Conservation (phyloP, 2,329 filamentous ascomycete species). For the Aphanocladium album region DNA sequence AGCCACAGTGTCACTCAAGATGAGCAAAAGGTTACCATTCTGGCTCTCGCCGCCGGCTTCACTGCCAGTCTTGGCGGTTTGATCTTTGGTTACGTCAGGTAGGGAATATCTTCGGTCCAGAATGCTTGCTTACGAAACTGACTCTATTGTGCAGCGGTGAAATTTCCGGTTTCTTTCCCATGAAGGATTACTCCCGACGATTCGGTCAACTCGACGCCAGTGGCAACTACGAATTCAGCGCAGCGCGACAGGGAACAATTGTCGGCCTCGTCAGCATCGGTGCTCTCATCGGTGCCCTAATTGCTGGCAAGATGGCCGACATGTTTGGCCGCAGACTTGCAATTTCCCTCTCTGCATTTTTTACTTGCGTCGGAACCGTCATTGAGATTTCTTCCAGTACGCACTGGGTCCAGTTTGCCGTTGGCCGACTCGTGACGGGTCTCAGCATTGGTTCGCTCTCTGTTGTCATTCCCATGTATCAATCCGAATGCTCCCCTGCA, state of each 20-base stretch:
- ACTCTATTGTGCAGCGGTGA: slow-evolving; percentile 41
- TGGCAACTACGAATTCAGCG: slow-evolving; percentile 45
- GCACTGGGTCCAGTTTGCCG: slow-evolving; percentile 59
- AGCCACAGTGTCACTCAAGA: slow-evolving; percentile 9
- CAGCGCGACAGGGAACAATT: slow-evolving; percentile 58
- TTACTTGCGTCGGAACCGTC: slow-evolving; percentile 59
- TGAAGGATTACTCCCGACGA: slow-evolving; percentile 50
- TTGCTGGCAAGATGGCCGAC: slow-evolving; percentile 57
- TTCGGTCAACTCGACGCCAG: slow-evolving; percentile 42
- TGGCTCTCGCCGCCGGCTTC: slow-evolving; percentile 44
- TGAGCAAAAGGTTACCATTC: slow-evolving; percentile 30
- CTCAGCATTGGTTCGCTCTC: slow-evolving; percentile 60
- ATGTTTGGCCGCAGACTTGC: slow-evolving; percentile 55
- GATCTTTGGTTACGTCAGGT: slow-evolving; percentile 55
- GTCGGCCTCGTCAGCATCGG: slow-evolving; percentile 59
- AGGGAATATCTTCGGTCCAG: slow-evolving; percentile 18
- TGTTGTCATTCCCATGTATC: slow-evolving; percentile 64
- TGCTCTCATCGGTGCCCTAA: slow-evolving; percentile 52
- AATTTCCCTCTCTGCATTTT: slow-evolving; percentile 58
- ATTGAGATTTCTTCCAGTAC: slow-evolving; percentile 54
- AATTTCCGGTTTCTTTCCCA: slow-evolving; percentile 57
- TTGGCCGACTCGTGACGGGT: slow-evolving; percentile 62
- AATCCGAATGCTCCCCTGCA: slow-evolving; percentile 60
- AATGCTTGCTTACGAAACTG: not conserved
- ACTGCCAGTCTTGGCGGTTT: slow-evolving; percentile 52